phyloP scores from a whole-genome alignment of 2,329 filamentous ascomycete species.

The Coniochaeta prunicola region DNA sequence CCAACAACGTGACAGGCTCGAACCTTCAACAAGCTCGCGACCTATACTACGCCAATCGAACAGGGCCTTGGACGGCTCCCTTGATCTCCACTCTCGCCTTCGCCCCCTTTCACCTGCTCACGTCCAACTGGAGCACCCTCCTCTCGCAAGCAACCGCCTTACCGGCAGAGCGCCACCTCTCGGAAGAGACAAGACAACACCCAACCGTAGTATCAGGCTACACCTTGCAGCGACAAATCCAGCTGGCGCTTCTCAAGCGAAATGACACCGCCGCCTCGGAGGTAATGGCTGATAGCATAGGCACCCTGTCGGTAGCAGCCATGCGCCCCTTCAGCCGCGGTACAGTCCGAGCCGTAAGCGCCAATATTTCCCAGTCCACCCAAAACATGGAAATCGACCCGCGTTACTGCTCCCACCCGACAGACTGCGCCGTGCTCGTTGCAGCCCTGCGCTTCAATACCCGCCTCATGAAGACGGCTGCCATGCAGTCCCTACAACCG shows the following conservation, averaged over 20 bases:
- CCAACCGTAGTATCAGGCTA: conserved; percentile 13
- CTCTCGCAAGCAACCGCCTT: conserved; percentile 3
- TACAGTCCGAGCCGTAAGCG: conserved; percentile 33
- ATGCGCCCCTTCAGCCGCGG: conserved; percentile 25
- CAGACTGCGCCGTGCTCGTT: conserved; percentile 37
- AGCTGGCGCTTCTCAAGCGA: conserved; percentile 27
- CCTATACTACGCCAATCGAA: conserved; percentile 15
- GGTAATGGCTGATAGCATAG: conserved; percentile 16
- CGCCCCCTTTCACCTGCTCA: conserved; percentile 11
- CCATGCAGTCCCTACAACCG: conserved; percentile 13
- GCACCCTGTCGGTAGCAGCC: conserved; percentile 14
- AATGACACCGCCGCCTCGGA: conserved; percentile 20
- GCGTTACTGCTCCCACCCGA: conserved; percentile 37
- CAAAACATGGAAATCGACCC: conserved; percentile 45
- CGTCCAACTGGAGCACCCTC: conserved; percentile 9
- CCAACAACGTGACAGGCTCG: conserved; percentile 10
- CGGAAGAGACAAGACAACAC: conserved; percentile 4
- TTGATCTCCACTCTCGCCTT: conserved; percentile 18
- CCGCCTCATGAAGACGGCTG: conserved; percentile 16
- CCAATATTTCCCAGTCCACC: conserved; percentile 25
- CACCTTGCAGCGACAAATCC: conserved; percentile 15
- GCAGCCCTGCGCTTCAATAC: conserved; percentile 38
- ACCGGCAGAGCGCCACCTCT: not conserved
- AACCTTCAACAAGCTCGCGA: conserved; percentile 7
- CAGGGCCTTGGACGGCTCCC: conserved; percentile 15